Conservation (phyloP, 2,329 filamentous ascomycete genomes). For the Raffaelea albimanens region DNA sequence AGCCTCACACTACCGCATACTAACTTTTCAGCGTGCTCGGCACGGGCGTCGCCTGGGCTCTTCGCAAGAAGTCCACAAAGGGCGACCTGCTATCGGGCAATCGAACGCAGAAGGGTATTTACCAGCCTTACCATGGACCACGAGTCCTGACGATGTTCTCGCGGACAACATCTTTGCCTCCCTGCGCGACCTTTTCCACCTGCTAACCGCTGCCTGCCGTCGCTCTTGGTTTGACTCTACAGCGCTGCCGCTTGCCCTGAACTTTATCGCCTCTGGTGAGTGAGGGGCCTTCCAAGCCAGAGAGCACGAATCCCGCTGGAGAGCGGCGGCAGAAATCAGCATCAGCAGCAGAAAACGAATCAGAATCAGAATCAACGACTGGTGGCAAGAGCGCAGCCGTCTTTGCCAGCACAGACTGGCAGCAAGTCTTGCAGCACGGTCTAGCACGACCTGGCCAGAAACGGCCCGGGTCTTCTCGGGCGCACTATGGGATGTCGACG, state of each 20-base stretch:
- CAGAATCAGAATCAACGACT: background rate
- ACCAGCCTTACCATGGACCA: no score
- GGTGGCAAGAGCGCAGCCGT: no score
- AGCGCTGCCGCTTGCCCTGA: conserved; percentile 75
- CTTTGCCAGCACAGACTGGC: no score
- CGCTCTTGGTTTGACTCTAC: conserved; percentile 5
- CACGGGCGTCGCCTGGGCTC: conserved; percentile 45
- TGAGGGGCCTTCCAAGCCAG: conserved; percentile 23
- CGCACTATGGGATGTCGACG: no score
- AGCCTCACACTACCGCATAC: no score
- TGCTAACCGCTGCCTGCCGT: conserved; percentile 6
- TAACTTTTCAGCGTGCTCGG: conserved; percentile 48
- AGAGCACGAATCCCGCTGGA: conserved; percentile 1
- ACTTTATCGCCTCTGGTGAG: conserved; percentile 91
- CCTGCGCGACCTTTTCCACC: background rate
- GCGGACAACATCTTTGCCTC: background rate
- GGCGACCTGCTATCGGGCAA: conserved; percentile 66
- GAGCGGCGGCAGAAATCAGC: conserved; percentile 28
- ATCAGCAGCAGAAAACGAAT: conserved; percentile 47
- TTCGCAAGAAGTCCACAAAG: conserved; percentile 55
- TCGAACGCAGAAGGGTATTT: conserved; percentile 68
- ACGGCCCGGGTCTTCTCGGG: no score
- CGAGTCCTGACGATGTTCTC: no score
- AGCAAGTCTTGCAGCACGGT: no score
- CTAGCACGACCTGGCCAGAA: no score